Evolutionary conservation across 179 eudicot genomes (phyloP).

Genomic region (Nepenthes alata): DNA sequence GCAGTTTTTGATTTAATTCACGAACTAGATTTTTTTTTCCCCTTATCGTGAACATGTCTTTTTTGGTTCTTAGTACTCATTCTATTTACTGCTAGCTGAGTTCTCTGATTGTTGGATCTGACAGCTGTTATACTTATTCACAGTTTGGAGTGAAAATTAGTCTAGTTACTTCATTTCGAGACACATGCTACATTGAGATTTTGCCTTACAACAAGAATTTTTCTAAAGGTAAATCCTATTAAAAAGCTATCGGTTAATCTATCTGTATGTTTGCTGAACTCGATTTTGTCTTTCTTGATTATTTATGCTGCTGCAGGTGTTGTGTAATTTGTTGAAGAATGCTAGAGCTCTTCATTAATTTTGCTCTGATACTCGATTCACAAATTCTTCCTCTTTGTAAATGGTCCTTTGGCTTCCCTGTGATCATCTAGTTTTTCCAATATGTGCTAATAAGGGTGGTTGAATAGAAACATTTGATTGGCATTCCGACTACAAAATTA

Average conservation of each 20-base stretch:
- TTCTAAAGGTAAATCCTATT: conserved; percentile 31
- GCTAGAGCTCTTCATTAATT: not conserved
- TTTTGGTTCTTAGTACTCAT: not conserved
- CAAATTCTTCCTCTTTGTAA: too few species aligned
- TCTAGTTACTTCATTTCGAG: conserved; percentile 65
- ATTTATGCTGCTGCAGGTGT: not conserved
- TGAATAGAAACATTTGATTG: too few species aligned
- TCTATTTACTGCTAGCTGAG: not conserved
- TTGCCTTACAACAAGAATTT: conserved; percentile 45
- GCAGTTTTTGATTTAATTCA: too few species aligned
- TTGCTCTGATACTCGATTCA: not conserved
- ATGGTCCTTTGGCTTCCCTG: too few species aligned
- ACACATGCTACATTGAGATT: conserved; percentile 63
- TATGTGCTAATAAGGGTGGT: too few species aligned
- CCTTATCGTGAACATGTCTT: too few species aligned
- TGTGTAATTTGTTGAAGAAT: not conserved
- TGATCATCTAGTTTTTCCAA: too few species aligned
- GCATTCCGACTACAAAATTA: too few species aligned
- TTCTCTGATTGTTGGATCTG: not conserved
- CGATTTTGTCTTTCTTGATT: not conserved
- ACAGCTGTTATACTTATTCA: conserved; percentile 7
- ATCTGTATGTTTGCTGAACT: not conserved
- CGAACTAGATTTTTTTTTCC: too few species aligned
- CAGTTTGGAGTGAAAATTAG: conserved; percentile 61
- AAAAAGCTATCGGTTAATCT: not conserved